Evolutionary conservation across 73 alveolate species (phyloP), one percentile per base, ranked within the genome.

Genomic region (Blepharisma stoltei): DNA sequence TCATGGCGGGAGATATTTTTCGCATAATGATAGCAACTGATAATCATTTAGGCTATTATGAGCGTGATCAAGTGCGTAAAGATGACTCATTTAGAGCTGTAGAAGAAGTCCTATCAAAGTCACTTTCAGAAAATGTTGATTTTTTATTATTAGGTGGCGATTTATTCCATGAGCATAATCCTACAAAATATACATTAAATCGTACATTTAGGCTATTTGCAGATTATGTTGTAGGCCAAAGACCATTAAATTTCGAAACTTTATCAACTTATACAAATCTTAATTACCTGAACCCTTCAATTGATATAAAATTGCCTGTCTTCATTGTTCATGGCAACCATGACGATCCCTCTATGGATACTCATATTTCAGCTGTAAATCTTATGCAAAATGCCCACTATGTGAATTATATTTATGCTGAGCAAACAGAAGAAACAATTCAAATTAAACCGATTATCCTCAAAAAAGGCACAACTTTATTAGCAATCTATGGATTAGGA

Each of bases 271-370:
- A 11, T 21, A 85, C 69, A 7, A 27, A 84, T 38, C 95, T 95
- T 11, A 96, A 96, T 85, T 92, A 86, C 75, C 68, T 86, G 47
- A 86, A 94, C 71, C 92, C 88, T 41, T 79, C 89, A 73, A 73
- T 94, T 69, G 83, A 87, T 67, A 89, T 96, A n/a, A 89, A 86
- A 75, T 76, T 96, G 50, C 99, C 99, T 2, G 90, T 96, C 6
- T 96, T 90, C 77, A 88, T 89, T 23, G 93, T 96, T 18, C 98
- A 96, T 84, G 99, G 99, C 11, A 96, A 96, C 82, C 99, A 96
- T 80, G 99, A 96, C 80, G 98, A 96, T 73, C 97, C 98, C 6
- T 76, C 94, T 7, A 98, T 96, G n/a, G 86, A 89, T 43, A 97
- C 91, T 71, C 80, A 83, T 77, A 78, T 94, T 52, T 90, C 98